Conservation (phyloP, 768 basidiomycete genomes). For the Serendipita sp. region DNA sequence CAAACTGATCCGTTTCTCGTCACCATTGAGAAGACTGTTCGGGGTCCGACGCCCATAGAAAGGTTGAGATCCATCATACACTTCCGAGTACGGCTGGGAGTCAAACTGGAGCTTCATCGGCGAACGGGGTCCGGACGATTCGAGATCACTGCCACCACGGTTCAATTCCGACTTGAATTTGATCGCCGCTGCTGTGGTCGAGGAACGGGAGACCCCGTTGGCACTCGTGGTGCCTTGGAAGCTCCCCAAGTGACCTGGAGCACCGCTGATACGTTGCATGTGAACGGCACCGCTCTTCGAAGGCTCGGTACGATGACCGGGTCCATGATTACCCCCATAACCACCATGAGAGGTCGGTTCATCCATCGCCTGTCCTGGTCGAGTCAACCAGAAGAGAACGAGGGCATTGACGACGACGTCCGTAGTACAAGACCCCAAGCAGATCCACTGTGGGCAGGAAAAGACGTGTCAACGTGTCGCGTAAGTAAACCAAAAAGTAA, state of each 20-base stretch:
- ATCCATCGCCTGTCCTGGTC: background rate
- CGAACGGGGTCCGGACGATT: background rate
- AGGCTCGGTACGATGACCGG: background rate
- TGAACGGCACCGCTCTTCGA: background rate
- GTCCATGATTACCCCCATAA: background rate
- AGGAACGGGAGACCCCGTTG: background rate
- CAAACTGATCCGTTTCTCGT: background rate
- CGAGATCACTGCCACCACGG: background rate
- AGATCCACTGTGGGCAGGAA: too few relatives aligned
- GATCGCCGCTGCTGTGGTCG: background rate
- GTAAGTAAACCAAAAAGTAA: background rate
- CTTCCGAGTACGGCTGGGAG: background rate
- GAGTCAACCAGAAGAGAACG: background rate
- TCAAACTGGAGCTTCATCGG: background rate
- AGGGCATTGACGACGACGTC: conserved; percentile 1
- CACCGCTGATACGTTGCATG: background rate
- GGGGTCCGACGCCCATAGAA: background rate
- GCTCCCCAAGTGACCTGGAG: background rate
- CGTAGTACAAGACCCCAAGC: background rate
- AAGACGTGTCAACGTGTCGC: too few relatives aligned
- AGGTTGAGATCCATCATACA: background rate
- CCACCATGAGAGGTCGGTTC: conserved; percentile 3
- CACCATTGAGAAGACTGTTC: too few relatives aligned
- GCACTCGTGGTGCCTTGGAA: background rate
- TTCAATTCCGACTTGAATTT: background rate